A percentile compares a stretch with the other conserved stretches of the same genome.
Evolutionary conservation across 192 early-diverging fungal species (phyloP).

Genomic region (Entophlyctis helioformis): DNA sequence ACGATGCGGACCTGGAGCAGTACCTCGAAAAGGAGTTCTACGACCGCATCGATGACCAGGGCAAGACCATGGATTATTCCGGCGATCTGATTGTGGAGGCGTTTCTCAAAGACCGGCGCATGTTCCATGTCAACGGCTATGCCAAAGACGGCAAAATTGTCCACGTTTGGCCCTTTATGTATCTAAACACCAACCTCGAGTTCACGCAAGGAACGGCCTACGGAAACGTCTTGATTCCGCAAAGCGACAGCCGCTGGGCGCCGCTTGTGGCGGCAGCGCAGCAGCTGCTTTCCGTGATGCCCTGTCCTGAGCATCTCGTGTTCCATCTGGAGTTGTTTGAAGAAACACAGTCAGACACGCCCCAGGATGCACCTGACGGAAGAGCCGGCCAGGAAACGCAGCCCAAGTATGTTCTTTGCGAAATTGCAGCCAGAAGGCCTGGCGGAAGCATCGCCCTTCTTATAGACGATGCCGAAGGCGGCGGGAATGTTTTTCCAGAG

Average conservation of each 20-base stretch:
- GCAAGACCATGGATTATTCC: constrained; percentile 15
- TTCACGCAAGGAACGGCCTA: constrained; percentile 29
- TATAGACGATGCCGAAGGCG: constrained; percentile 16
- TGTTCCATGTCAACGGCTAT: constrained; percentile 34
- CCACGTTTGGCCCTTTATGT: constrained; percentile 27
- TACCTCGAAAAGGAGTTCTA: constrained; percentile 19
- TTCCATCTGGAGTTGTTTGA: constrained; percentile 39
- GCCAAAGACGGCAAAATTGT: constrained; percentile 13
- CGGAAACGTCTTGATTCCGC: constrained; percentile 30
- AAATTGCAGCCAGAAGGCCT: constrained; percentile 29
- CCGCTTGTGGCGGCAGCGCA: constrained; percentile 11
- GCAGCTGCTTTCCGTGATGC: constrained; percentile 10
- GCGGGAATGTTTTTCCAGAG: constrained; percentile 11
- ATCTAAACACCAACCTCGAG: constrained; percentile 25
- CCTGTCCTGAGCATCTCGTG: constrained; percentile 12
- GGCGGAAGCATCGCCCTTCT: constrained; percentile 21
- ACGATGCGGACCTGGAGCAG: constrained; percentile 4
- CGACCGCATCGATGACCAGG: constrained; percentile 10
- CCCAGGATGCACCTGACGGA: neutral
- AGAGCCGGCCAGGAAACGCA: neutral
- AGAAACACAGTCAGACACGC: neutral
- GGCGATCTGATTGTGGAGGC: constrained; percentile 26
- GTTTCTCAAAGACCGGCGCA: constrained; percentile 15
- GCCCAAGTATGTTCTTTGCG: constrained; percentile 19
- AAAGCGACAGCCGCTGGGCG: constrained; percentile 4